phyloP scores from a whole-genome alignment of 2,329 filamentous ascomycete genomes.

The Colletotrichum viniferum region DNA sequence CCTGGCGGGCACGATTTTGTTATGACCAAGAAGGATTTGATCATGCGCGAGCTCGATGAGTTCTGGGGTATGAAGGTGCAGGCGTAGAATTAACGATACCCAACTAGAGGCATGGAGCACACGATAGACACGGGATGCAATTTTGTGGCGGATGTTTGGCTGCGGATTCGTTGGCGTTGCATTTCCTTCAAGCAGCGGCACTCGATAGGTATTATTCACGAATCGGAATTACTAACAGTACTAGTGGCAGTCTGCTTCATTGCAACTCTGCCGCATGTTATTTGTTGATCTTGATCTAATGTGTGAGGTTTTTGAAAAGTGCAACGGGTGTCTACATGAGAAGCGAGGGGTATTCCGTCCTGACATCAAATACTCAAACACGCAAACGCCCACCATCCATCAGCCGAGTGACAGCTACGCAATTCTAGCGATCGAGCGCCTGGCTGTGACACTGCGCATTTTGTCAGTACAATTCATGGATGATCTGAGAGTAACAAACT shows the following conservation, averaged over 20 bases:
- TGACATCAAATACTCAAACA: background rate
- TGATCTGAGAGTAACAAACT: slow-evolving; percentile 26
- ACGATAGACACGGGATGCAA: background rate
- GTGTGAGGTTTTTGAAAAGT: background rate
- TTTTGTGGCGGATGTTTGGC: background rate
- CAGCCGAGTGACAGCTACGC: background rate
- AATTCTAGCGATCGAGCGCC: slow-evolving; percentile 53
- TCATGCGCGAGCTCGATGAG: slow-evolving; percentile 50
- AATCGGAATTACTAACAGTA: background rate
- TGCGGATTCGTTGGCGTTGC: background rate
- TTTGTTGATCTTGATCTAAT: background rate
- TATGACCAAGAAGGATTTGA: slow-evolving; percentile 55
- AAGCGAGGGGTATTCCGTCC: background rate
- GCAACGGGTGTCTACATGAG: background rate
- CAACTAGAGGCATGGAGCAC: background rate
- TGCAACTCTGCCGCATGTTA: background rate
- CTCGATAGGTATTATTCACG: background rate
- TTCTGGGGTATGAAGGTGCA: slow-evolving; percentile 44
- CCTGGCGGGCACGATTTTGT: slow-evolving; percentile 66
- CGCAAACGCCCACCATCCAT: background rate
- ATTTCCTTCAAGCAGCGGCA: background rate
- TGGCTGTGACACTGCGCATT: slow-evolving; percentile 59
- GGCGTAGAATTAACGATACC: background rate
- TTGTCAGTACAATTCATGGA: slow-evolving; percentile 25
- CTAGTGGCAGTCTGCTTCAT: background rate